Conservation (phyloP, 306 rosid species). For the Cucumis melo region DNA sequence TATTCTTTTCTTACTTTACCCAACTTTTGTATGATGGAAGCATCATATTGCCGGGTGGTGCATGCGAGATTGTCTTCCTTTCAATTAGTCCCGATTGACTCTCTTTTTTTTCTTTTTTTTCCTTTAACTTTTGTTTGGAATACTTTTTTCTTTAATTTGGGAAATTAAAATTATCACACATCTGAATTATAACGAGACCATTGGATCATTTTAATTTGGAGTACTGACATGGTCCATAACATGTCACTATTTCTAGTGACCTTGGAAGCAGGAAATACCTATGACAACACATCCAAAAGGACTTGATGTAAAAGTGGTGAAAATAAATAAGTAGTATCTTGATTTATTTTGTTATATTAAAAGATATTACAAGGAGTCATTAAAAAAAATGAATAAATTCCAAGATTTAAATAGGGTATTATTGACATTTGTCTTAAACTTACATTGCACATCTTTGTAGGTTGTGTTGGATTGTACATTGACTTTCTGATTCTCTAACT, state of each 20-base stretch:
- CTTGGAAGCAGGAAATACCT: neutral
- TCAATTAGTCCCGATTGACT: neutral
- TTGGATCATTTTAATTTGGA: neutral
- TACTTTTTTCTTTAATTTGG: neutral
- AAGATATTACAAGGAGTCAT: too few relatives aligned
- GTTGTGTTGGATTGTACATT: neutral
- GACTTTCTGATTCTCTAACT: neutral
- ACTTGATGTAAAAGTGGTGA: neutral
- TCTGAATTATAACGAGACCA: neutral
- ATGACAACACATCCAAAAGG: neutral
- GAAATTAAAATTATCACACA: neutral
- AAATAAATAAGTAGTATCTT: neutral
- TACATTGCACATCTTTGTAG: neutral
- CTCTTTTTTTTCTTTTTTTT: neutral
- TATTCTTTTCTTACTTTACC: neutral
- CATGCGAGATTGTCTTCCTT: constrained; percentile 1
- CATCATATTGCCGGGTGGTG: neutral
- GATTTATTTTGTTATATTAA: too few relatives aligned
- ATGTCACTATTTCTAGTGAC: neutral
- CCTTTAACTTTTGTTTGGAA: too few relatives aligned
- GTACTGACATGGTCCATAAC: neutral
- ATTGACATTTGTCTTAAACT: neutral
- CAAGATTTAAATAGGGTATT: too few relatives aligned
- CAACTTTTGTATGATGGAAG: neutral
- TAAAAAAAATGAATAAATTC: neutral